phyloP scores from a whole-genome alignment of 2,329 filamentous ascomycete species.

The Biscogniauxia mediterranea region DNA sequence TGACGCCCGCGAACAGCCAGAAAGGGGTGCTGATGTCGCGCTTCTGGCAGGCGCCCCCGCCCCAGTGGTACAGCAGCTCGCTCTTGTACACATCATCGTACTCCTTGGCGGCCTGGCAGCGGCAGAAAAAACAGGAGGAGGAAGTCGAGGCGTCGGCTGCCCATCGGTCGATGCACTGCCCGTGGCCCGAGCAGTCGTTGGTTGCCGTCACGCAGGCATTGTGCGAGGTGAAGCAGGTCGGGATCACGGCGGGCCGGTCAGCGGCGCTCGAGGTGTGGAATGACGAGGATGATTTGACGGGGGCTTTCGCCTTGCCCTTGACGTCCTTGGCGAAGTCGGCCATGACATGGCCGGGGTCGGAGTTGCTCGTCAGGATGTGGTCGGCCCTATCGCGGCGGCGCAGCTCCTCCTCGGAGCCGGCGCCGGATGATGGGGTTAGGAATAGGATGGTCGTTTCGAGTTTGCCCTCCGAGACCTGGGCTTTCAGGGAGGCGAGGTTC shows the following conservation, averaged over 20 bases:
- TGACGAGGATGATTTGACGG: constrained; percentile 6
- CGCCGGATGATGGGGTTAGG: constrained; percentile 44
- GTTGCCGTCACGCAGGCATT: constrained; percentile 69
- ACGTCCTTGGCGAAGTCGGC: constrained; percentile 24
- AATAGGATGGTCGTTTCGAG: constrained; percentile 58
- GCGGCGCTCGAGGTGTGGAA: constrained; percentile 33
- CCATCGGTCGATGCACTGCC: constrained; percentile 70
- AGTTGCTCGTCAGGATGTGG: constrained; percentile 12
- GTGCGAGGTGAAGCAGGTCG: constrained; percentile 71
- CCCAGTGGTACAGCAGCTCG: constrained; percentile 65
- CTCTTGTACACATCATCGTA: constrained; percentile 46
- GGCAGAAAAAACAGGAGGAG: constrained; percentile 71
- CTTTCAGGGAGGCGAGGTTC: constrained; percentile 44
- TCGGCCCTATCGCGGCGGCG: constrained; percentile 46
- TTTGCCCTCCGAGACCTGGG: constrained; percentile 46
- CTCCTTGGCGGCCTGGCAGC: constrained; percentile 62
- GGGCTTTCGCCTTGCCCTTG: constrained; percentile 23
- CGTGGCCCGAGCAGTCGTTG: constrained; percentile 78
- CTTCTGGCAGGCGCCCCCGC: constrained; percentile 85
- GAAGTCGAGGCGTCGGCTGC: constrained; percentile 44
- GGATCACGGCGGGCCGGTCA: constrained; percentile 45
- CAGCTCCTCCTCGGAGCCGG: constrained; percentile 36
- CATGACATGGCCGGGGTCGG: not conserved
- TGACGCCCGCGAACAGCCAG: constrained; percentile 79
- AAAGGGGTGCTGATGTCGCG: constrained; percentile 85